phyloP scores from a whole-genome alignment of 345 rosid species.

The Citrus hindsii region DNA sequence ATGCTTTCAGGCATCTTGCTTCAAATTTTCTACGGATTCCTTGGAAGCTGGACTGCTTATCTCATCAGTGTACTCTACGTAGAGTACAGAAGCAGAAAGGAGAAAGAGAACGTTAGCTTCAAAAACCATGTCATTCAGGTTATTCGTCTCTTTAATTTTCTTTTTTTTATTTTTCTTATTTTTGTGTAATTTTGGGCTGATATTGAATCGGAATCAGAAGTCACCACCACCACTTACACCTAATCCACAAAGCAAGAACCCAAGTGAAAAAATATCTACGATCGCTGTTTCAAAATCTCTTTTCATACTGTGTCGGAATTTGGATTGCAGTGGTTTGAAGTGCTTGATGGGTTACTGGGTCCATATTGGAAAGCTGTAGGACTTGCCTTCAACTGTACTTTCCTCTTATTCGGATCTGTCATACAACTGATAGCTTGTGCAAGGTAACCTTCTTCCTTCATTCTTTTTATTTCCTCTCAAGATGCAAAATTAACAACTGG shows the following conservation, averaged over 20 bases:
- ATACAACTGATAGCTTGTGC: constrained; percentile 99
- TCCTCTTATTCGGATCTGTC: constrained; percentile 94
- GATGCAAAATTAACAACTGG: not conserved
- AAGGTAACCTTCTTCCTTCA: constrained; percentile 39
- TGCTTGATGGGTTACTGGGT: constrained; percentile 91
- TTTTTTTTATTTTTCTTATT: not conserved
- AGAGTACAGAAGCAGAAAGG: constrained; percentile 87
- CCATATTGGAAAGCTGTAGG: constrained; percentile 95
- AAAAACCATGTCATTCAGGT: constrained; percentile 97
- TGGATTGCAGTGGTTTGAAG: constrained; percentile 88
- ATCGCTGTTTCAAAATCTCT: not conserved
- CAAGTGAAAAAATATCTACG: not conserved
- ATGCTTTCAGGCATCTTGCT: constrained; percentile 82
- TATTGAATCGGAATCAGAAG: not conserved
- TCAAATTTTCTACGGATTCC: constrained; percentile 81
- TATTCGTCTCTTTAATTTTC: not conserved
- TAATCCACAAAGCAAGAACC: constrained; percentile 16
- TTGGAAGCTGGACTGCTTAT: constrained; percentile 99
- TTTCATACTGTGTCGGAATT: not conserved
- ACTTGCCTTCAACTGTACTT: constrained; percentile 97
- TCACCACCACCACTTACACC: constrained; percentile 11
- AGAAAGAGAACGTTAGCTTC: constrained; percentile 89
- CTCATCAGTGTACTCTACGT: constrained; percentile 95
- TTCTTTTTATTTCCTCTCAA: not conserved
- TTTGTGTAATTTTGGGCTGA: not conserved